Base-by-base conservation (phyloP, 345 rosid genomes). In the Schrenkiella parvula region DNA sequence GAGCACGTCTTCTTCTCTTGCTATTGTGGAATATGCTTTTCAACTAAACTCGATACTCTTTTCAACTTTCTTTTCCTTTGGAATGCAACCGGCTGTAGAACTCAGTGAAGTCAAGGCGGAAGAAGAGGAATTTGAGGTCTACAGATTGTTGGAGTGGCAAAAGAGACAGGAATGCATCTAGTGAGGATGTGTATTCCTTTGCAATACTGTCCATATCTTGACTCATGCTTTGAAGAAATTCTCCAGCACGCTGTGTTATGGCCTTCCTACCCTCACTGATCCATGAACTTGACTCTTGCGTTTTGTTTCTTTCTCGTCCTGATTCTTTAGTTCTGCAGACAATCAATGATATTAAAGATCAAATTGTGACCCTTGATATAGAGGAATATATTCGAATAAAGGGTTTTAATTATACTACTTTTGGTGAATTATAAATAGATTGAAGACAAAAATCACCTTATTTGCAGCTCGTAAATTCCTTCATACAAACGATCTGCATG, bases 21-120 rank as follows among this genome's bases (percentile, higher is more conserved):
- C 62, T 70, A 55, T 4, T 46, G 75, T 70, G 66, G 71, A 70
- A 56, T 76, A 11, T 70, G 47, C 15, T 68, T 70, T 63, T 35
- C 46, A 34, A 63, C 66, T 76, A 61, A 63, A 76, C 59, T 47
- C 31, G 37, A 3, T 37, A 44, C 38, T 76, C 54, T 59, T 23
- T 28, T 58, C 41, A 51, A 68, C 57, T 37, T 76, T 21, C 58
- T 80, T 81, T 91, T 66, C 78, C 71, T 32, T 68, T 75, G 57
- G 89, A 81, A 71, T 43, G 84, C 71, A 80, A 71, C 76, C 76
- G 88, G 78, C 85, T 86, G 76, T 95, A 95, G 82, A 87, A 95
- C 81, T 91, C 96, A 12, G 99, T 88, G 83, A 91, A 95, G 78
- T 95, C 92, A 29, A 95, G 93, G 82, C 97, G 92, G 84, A 95